Evolutionary conservation across 2,329 filamentous ascomycete genomes (phyloP), one percentile per base, ranked within the genome.

Genomic region (Zasmidium angulare): DNA sequence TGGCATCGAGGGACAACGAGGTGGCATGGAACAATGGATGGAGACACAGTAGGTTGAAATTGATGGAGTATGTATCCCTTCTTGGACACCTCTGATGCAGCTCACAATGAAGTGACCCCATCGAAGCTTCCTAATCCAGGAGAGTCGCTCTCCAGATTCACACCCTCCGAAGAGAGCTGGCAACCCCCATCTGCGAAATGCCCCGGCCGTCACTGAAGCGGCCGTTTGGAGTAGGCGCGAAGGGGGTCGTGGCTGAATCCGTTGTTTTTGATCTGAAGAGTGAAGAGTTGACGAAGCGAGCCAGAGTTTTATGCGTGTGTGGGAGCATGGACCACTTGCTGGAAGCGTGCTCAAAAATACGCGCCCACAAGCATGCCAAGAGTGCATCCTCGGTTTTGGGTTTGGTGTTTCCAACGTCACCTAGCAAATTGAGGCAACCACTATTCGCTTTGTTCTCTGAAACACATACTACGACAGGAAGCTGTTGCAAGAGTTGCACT

Each of bases 81-180:
- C 74, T 83, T 87, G 85, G 86, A 87, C 86, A 88, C 87, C 84
- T 80, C 77, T 77, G 78, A 77, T 84, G 85, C 86, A 87, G 84
- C 86, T 85, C 84, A 82, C 86, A 86, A 87, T 64, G 86, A 89
- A 85, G 86, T 78, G 83, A 88, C 84, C 77, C 84, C 82, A 81
- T 81, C 79, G 77, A 78, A 81, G 87, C 85, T 89, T 89, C 86
- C 86, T 89, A 87, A 71, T 73, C 71, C 70, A 75, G 77, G 77
- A 76, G 73, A 73, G 68, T 85, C 78, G 61, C 75, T 89, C 86
- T 88, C 78, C 84, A 84, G 84, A 85, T 78, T 84, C 83, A 81
- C 80, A 77, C 80, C 80, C 79, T 66, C 78, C 75, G 68, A 63
- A 73, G 75, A 77, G 77, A 80, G 82, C 86, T 88, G 86, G 86